These are phyloP conservation scores for Geranium incanum DNA, from an alignment of 441 rosid species.

Conservation along the genomic window DNA sequence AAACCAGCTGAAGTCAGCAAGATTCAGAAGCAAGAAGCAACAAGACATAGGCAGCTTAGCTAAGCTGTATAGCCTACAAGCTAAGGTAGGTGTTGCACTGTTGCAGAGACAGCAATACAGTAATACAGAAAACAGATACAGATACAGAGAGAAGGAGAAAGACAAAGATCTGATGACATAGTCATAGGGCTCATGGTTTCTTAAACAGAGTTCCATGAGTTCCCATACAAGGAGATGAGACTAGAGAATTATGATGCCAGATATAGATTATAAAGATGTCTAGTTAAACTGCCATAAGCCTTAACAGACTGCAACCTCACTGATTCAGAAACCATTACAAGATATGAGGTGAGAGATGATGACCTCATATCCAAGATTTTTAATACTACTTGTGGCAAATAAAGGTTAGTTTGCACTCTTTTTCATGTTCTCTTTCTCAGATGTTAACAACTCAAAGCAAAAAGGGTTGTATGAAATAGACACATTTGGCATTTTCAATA, in stretches of 20 bases:
- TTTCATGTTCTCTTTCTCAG: slow-evolving; percentile 21
- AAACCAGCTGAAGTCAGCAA: slow-evolving; percentile 32
- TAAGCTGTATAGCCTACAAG: slow-evolving; percentile 1
- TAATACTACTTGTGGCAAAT: slow-evolving; percentile 26
- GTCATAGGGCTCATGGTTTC: slow-evolving; percentile 3
- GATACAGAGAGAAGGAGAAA: slow-evolving; percentile 10
- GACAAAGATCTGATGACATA: slow-evolving; percentile 8
- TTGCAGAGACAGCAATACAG: slow-evolving; percentile 7
- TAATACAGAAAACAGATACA: slow-evolving; percentile 2
- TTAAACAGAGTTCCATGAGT: slow-evolving; percentile 11
- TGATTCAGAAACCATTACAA: slow-evolving; percentile 14
- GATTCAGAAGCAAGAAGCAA: background rate
- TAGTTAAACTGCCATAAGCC: slow-evolving; percentile 12
- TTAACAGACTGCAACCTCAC: slow-evolving; percentile 22
- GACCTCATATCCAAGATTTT: slow-evolving; percentile 19
- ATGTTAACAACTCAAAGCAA: slow-evolving; percentile 23
- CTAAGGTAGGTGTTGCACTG: slow-evolving; percentile 1
- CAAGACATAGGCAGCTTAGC: slow-evolving; percentile 1
- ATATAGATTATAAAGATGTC: slow-evolving; percentile 19
- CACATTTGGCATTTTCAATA: slow-evolving; percentile 7
- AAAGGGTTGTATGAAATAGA: background rate
- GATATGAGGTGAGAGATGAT: slow-evolving; percentile 8
- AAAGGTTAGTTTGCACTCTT: slow-evolving; percentile 17
- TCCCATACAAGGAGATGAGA: slow-evolving; percentile 23
- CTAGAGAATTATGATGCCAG: slow-evolving; percentile 22